Percentiles rank a stretch among this genome's conserved stretches.
Evolutionary conservation across 768 basidiomycete species (phyloP).

Genomic region (Russula brevipes): DNA sequence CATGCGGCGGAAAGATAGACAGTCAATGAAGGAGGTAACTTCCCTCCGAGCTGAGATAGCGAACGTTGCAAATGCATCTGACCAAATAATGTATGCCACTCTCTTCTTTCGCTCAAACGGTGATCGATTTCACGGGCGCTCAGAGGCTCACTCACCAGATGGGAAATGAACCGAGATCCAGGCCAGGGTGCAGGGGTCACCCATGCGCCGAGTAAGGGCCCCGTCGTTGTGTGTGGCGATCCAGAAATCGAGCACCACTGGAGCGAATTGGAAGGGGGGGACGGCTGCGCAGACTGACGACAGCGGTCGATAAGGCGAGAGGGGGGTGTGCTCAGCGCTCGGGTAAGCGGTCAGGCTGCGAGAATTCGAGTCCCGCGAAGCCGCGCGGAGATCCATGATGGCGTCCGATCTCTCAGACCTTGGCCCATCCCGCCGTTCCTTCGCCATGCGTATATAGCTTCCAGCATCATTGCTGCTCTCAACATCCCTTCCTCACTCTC

Average conservation of each 20-base stretch:
- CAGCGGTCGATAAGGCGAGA: too few relatives aligned
- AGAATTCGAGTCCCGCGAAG: slow-evolving; percentile 20
- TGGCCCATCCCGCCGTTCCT: slow-evolving; percentile 22
- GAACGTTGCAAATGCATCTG: slow-evolving; percentile 12
- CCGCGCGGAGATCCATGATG: slow-evolving; percentile 24
- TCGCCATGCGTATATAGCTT: slow-evolving; percentile 26
- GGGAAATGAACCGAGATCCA: slow-evolving; percentile 8
- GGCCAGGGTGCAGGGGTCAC: slow-evolving; percentile 5
- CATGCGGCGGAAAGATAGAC: slow-evolving; percentile 14
- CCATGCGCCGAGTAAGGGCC: too few relatives aligned
- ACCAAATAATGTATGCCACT: slow-evolving; percentile 9
- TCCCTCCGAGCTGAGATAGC: slow-evolving; percentile 19
- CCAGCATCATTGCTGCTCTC: slow-evolving; percentile 20
- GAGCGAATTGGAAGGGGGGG: background rate
- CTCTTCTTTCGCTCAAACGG: slow-evolving; percentile 18
- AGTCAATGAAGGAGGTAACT: slow-evolving; percentile 14
- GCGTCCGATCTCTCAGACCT: slow-evolving; percentile 23
- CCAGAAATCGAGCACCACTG: background rate
- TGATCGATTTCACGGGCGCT: slow-evolving; percentile 17
- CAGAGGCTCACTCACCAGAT: background rate
- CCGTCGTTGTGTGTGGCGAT: too few relatives aligned
- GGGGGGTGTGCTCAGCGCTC: background rate
- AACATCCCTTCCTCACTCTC: slow-evolving; percentile 15
- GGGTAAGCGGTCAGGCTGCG: too few relatives aligned
- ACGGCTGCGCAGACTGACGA: too few relatives aligned